A percentile compares a stretch with the other conserved stretches of the same genome.
phyloP scores from a whole-genome alignment of 306 rosid genomes.

The Prunus armeniaca region DNA sequence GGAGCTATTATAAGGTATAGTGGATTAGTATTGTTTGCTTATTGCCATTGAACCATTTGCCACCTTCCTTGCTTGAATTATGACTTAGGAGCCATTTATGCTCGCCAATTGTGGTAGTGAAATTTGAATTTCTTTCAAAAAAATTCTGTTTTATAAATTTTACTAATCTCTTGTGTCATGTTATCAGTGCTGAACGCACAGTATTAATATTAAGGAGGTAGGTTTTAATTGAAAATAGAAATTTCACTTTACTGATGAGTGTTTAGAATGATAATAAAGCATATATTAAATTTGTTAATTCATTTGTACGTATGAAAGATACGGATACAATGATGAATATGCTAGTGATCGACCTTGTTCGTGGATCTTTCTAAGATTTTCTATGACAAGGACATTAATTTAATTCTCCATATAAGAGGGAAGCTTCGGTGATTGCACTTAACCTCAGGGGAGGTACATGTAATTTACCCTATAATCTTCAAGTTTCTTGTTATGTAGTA shows the following conservation, averaged over 20 bases:
- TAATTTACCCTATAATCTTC: neutral
- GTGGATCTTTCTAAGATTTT: neutral
- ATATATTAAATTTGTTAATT: neutral
- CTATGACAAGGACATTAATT: neutral
- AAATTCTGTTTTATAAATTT: neutral
- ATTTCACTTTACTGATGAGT: neutral
- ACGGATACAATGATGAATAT: neutral
- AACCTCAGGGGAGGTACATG: neutral
- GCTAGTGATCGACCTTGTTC: neutral
- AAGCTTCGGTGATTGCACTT: neutral
- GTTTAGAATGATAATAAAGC: neutral
- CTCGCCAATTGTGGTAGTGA: neutral
- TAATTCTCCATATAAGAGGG: neutral
- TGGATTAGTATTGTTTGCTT: slow-evolving; percentile 10
- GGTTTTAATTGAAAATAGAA: neutral
- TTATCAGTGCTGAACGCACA: neutral
- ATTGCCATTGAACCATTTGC: neutral
- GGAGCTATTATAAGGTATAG: slow-evolving; percentile 91
- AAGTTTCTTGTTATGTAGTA: neutral
- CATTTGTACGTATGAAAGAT: neutral
- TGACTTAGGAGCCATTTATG: neutral
- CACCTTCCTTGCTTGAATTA: neutral
- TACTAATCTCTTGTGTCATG: neutral
- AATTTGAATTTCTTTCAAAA: neutral
- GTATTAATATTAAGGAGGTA: neutral